These are phyloP conservation scores for Thoreauomyces humboldtii DNA, from an alignment of 192 early-diverging fungal species.

Conservation along the genomic window DNA sequence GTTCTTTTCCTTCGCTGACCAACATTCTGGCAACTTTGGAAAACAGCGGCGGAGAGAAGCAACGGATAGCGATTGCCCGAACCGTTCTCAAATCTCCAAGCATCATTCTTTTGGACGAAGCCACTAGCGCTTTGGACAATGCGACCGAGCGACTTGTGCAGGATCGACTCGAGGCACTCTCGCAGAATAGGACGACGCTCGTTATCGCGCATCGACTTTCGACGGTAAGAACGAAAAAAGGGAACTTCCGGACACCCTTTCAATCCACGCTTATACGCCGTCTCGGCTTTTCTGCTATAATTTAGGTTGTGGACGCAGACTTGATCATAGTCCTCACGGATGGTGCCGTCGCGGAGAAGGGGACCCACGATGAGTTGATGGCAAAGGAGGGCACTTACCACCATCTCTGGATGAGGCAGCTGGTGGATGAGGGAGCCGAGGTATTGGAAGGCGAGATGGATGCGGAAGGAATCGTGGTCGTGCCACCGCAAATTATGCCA, in stretches of 20 bases:
- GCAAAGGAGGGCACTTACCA: constrained; percentile 67
- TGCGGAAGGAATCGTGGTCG: no score
- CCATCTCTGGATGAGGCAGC: constrained; percentile 91
- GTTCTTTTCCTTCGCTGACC: no score
- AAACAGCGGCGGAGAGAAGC: constrained; percentile 94
- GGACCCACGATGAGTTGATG: neutral
- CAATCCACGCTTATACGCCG: no score
- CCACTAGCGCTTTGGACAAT: constrained; percentile 57
- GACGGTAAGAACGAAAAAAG: no score
- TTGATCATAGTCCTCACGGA: constrained; percentile 83
- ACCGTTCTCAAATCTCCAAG: constrained; percentile 71
- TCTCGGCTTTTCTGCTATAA: no score
- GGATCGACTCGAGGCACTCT: constrained; percentile 71
- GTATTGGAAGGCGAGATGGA: no score
- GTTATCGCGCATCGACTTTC: constrained; percentile 69
- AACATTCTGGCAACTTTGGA: no score
- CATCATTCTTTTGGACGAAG: constrained; percentile 90
- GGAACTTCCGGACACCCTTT: no score
- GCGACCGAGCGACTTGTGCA: constrained; percentile 90
- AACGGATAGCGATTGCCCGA: constrained; percentile 81
- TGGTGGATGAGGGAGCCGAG: constrained; percentile 46
- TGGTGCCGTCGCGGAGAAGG: constrained; percentile 68
- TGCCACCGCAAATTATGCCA: no score
- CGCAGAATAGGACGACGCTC: constrained; percentile 79
- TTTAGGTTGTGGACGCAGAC: constrained; percentile 63